Percentiles rank a stretch among this genome's conserved stretches.
Conservation (phyloP, 306 rosid genomes). For the Pyrus communis region DNA sequence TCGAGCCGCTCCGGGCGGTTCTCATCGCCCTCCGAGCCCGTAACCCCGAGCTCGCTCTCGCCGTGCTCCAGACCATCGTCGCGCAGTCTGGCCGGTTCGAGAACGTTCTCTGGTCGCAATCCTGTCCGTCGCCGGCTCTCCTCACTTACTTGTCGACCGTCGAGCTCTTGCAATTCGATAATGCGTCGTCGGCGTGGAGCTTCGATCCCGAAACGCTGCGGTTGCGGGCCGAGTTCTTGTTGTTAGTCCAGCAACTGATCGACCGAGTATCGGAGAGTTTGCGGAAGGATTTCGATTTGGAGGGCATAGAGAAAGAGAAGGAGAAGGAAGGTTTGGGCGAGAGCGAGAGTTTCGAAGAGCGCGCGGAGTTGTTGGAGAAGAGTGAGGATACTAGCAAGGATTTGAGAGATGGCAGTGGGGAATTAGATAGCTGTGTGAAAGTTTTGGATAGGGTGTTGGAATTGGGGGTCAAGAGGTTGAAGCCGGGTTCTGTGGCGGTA, state of each 20-base stretch:
- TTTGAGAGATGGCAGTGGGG: conserved; percentile 21
- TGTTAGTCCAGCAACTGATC: conserved; percentile 68
- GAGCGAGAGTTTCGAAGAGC: conserved; percentile 23
- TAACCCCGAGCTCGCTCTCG: conserved; percentile 63
- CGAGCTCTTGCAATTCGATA: conserved; percentile 64
- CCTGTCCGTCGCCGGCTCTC: conserved; percentile 74
- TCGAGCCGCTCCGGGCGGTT: conserved; percentile 79
- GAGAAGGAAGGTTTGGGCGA: conserved; percentile 19
- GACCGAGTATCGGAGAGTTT: conserved; percentile 37
- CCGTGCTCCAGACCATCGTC: conserved; percentile 70
- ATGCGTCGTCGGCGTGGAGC: conserved; percentile 60
- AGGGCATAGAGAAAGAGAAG: conserved; percentile 26
- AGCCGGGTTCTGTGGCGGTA: conserved; percentile 17
- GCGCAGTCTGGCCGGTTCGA: conserved; percentile 69
- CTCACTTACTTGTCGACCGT: conserved; percentile 68
- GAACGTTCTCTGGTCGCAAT: conserved; percentile 57
- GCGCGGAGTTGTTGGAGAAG: conserved; percentile 13
- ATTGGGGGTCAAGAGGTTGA: conserved; percentile 65
- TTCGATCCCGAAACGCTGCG: conserved; percentile 68
- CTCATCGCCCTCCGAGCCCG: conserved; percentile 65
- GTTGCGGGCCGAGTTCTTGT: conserved; percentile 68
- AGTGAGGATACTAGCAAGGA: conserved; percentile 19
- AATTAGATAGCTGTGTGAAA: conserved; percentile 29
- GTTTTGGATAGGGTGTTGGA: conserved; percentile 61
- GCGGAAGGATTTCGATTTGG: conserved; percentile 26